These are phyloP conservation scores for Quercus dentata DNA, from an alignment of 306 rosid species.

Conservation along the genomic window DNA sequence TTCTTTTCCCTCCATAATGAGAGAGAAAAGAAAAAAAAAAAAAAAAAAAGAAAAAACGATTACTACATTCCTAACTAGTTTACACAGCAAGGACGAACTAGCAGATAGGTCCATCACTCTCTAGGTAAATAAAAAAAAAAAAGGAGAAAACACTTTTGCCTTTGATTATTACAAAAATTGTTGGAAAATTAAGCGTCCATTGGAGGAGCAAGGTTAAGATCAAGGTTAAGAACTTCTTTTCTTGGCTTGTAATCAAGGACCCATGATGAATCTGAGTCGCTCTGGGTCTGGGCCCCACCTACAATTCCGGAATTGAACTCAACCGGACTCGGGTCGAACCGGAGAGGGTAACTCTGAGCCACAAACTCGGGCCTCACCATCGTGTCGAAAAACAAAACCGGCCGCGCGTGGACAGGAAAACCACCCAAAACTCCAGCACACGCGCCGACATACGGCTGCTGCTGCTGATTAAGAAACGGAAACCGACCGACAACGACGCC, in stretches of 20 bases:
- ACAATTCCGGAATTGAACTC: slow-evolving; percentile 18
- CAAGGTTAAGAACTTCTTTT: slow-evolving; percentile 40
- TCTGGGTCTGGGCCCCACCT: slow-evolving; percentile 37
- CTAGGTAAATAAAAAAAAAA: background rate
- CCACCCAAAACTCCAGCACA: slow-evolving; percentile 4
- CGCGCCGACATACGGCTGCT: slow-evolving; percentile 25
- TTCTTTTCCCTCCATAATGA: slow-evolving; percentile 9
- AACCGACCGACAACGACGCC: slow-evolving; percentile 22
- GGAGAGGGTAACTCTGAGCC: slow-evolving; percentile 33
- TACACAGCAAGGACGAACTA: slow-evolving; percentile 27
- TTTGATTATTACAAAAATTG: background rate
- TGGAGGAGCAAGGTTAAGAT: slow-evolving; percentile 69
- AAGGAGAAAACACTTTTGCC: background rate
- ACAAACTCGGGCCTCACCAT: slow-evolving; percentile 18
- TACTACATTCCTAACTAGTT: slow-evolving; percentile 1
- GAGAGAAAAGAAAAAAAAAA: background rate
- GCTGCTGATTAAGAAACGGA: slow-evolving; percentile 40
- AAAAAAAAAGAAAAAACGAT: too few species aligned
- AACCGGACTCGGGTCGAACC: slow-evolving; percentile 32
- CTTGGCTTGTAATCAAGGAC: slow-evolving; percentile 46
- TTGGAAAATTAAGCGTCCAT: slow-evolving; percentile 29
- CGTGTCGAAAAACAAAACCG: slow-evolving; percentile 32
- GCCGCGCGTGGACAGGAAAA: slow-evolving; percentile 11
- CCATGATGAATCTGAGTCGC: slow-evolving; percentile 50
- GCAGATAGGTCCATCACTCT: slow-evolving; percentile 19